Base-by-base conservation (phyloP, 2,329 filamentous ascomycete species). In the Harringtonia lauricola region DNA sequence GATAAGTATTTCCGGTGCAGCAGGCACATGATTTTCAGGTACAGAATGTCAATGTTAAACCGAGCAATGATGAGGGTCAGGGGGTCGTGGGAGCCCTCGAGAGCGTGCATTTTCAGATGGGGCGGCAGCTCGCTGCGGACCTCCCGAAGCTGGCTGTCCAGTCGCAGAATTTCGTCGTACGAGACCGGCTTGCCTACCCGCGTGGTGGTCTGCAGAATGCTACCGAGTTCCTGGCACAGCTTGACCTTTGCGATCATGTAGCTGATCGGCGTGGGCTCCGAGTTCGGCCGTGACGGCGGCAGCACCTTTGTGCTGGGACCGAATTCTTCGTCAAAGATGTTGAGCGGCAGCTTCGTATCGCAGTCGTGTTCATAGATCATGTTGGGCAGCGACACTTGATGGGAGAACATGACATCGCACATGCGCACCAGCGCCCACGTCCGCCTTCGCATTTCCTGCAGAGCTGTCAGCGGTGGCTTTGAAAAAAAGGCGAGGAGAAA, bases 1-100 rank as follows among this genome's bases (percentile, higher is more conserved):
- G 76, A 70, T 46, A 95, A 73, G 59, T 92, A 95, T 50, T 88
- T 88, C 41, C 88, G 76, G 60, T 98, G 92, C 33, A 98, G 73
- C 19, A 95, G 76, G 54, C 87, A 94, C 54, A 94, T 74, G 17
- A 88, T 84, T 64, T 94, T 95, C 50, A 94, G 80, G 57, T 88
- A 94, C 6, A 95, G 65, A 40, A 92, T 81, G 49, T 92, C 86
- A 28, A 95, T 67, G 45, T 83, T 84, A 58, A 88, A 89, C 24
- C 89, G 80, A 41, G 89, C 83, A 66, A 94, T 83, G 46, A 95
- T 81, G 47, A 92, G 74, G 22, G 86, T 85, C 59, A 92, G 79
- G 17, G 94, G 81, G 54, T 95, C 89, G 38, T 80, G 71, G 5
- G 77, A 81, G 44, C 86, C 82, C 46, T 89, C 82, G 46, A 94